A percentile compares a stretch with the other conserved stretches of the same genome.
Conservation (phyloP, 2,329 filamentous ascomycete genomes). For the Endoconidiophora polonica region DNA sequence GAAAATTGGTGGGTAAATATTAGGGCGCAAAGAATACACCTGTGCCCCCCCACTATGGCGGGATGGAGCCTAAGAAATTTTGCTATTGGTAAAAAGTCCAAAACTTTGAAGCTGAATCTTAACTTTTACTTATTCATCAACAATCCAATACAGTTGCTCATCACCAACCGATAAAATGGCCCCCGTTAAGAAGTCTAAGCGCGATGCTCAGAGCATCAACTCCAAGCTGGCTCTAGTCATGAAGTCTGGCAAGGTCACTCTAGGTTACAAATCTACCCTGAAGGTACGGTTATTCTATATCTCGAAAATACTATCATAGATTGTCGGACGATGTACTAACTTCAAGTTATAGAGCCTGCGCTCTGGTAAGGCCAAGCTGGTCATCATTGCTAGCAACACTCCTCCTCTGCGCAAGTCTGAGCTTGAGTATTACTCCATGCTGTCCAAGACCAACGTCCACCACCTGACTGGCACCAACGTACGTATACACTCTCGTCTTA, state of each 20-base stretch:
- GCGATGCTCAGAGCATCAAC: slow-evolving; percentile 63
- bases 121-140: slow-evolving; percentile 18
- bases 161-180: slow-evolving; percentile 41
- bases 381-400: slow-evolving; percentile 87
- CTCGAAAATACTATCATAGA: slow-evolving; percentile 19
- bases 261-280: slow-evolving; percentile 61
- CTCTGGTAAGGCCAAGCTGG: slow-evolving; percentile 94
- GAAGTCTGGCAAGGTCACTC: slow-evolving; percentile 61
- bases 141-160: slow-evolving; percentile 15
- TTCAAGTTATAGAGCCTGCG: slow-evolving; percentile 49
- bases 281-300: slow-evolving; percentile 13
- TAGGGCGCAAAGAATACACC: slow-evolving; percentile 1
- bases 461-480: slow-evolving; percentile 99
- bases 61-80: slow-evolving; percentile 3
- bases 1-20: slow-evolving; percentile 13
- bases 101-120: not conserved
- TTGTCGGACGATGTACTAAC: slow-evolving; percentile 33
- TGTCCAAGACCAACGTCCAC: slow-evolving; percentile 88
- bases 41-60: slow-evolving; percentile 10
- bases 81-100: not conserved
- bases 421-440: slow-evolving; percentile 88
- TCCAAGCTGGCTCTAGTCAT: slow-evolving; percentile 45
- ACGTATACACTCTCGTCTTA: slow-evolving; percentile 36
- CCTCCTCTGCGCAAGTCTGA: slow-evolving; percentile 95
- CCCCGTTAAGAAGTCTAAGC: slow-evolving; percentile 65